phyloP scores from a whole-genome alignment of 2,329 filamentous ascomycete genomes.

The Xylariales sp. region DNA sequence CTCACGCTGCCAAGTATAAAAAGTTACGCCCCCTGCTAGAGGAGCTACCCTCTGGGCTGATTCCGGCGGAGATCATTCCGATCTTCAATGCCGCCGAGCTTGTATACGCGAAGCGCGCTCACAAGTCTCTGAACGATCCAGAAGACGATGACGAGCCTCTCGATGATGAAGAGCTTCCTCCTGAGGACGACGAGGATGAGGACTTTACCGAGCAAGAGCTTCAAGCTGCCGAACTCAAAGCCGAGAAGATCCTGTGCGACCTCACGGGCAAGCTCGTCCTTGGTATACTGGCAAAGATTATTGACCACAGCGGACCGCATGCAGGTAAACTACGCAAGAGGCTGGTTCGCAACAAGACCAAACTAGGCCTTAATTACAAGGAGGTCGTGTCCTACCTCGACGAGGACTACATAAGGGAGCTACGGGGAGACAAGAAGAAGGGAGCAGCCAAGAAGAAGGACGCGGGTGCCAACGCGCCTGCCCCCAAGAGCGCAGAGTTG shows the following conservation, averaged over 20 bases:
- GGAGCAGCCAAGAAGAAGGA: slow-evolving; percentile 36
- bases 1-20: slow-evolving; percentile 41
- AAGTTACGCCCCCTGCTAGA: slow-evolving; percentile 61
- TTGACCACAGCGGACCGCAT: slow-evolving; percentile 60
- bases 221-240: slow-evolving; percentile 63
- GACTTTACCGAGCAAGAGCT: slow-evolving; percentile 53
- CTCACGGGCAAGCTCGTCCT: slow-evolving; percentile 81
- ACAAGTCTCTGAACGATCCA: slow-evolving; percentile 58
- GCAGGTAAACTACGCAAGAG: slow-evolving; percentile 64
- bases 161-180: slow-evolving; percentile 57
- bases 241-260: slow-evolving; percentile 83
- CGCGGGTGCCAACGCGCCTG: slow-evolving; percentile 32
- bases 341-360: slow-evolving; percentile 73
- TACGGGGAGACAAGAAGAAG: slow-evolving; percentile 35
- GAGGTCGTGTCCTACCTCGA: slow-evolving; percentile 81
- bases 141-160: slow-evolving; percentile 71
- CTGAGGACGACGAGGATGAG: slow-evolving; percentile 55
- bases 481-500: slow-evolving; percentile 41
- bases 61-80: slow-evolving; percentile 63
- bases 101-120: slow-evolving; percentile 66
- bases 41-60: slow-evolving; percentile 58
- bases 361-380: slow-evolving; percentile 79
- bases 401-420: slow-evolving; percentile 53
- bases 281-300: slow-evolving; percentile 67
- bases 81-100: slow-evolving; percentile 77